Evolutionary conservation across 1,284 basidiomycete genomes (phyloP).

Genomic region (Trametes sp.): DNA sequence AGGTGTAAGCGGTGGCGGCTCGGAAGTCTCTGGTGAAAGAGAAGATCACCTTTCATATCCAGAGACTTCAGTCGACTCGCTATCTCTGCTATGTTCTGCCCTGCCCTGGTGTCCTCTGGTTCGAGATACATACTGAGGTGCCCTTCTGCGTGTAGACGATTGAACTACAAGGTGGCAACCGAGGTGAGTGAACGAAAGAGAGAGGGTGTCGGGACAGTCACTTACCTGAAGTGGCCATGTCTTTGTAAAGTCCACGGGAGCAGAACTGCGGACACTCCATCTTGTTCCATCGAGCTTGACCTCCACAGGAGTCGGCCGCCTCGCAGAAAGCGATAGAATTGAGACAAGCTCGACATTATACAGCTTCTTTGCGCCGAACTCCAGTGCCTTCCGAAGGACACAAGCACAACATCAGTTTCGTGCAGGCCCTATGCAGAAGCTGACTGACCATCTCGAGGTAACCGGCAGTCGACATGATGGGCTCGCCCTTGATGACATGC

Average conservation of each 20-base stretch:
- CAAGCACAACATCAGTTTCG: background rate
- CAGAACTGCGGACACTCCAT: slow-evolving; percentile 40
- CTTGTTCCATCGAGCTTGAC: slow-evolving; percentile 38
- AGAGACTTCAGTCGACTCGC: background rate
- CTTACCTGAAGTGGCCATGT: slow-evolving; percentile 28
- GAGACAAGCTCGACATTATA: slow-evolving; percentile 37
- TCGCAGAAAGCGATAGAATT: slow-evolving; percentile 39
- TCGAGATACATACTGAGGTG: slow-evolving; percentile 38
- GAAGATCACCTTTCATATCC: background rate
- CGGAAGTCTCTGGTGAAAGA: background rate
- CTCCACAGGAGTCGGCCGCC: slow-evolving; percentile 40
- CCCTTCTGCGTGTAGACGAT: slow-evolving; percentile 44
- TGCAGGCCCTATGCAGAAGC: too few species aligned
- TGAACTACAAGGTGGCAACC: slow-evolving; percentile 23
- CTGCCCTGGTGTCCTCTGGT: background rate
- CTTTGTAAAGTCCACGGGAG: slow-evolving; percentile 7
- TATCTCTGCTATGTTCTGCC: background rate
- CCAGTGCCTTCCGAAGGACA: slow-evolving; percentile 21
- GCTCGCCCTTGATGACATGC: slow-evolving; percentile 49
- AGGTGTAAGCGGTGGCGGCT: background rate
- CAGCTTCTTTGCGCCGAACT: slow-evolving; percentile 37
- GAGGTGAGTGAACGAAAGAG: background rate
- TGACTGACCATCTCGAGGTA: slow-evolving; percentile 52
- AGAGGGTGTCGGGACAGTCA: slow-evolving; percentile 28
- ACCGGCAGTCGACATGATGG: slow-evolving; percentile 54